Conservation (phyloP, 345 rosid genomes). For the Syzygium jambos region DNA sequence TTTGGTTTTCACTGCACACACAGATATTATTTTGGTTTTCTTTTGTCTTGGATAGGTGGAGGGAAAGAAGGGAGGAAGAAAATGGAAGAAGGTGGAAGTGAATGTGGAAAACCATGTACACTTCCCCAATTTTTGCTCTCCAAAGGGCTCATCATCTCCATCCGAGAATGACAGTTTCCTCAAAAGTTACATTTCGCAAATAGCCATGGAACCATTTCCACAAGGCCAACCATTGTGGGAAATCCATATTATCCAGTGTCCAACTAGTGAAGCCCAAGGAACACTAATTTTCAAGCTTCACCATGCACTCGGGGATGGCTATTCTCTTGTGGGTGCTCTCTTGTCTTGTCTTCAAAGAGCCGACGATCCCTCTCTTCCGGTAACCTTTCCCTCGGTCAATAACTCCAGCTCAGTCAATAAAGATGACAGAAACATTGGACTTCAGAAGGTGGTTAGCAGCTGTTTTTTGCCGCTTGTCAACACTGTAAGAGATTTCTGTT, state of each 20-base stretch:
- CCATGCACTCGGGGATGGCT: constrained; percentile 52
- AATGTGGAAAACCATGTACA: constrained; percentile 16
- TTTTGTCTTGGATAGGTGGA: constrained; percentile 7
- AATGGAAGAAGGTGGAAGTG: constrained; percentile 30
- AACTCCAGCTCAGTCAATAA: neutral
- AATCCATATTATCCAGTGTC: constrained; percentile 34
- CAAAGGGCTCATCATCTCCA: constrained; percentile 3
- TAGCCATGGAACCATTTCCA: constrained; percentile 18
- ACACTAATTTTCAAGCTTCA: constrained; percentile 34
- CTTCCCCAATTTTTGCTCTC: constrained; percentile 14
- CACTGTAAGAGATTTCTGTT: constrained; percentile 26
- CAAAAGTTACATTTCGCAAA: constrained; percentile 16
- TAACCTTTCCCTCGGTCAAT: neutral
- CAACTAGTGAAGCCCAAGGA: constrained; percentile 27
- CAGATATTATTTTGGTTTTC: neutral
- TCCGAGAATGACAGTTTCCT: constrained; percentile 21
- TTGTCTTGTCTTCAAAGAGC: constrained; percentile 46
- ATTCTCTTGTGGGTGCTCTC: constrained; percentile 41
- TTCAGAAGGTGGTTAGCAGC: neutral
- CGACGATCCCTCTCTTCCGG: constrained; percentile 21
- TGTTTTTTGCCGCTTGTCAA: constrained; percentile 4
- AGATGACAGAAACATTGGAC: neutral
- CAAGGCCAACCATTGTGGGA: constrained; percentile 39
- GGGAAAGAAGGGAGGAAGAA: constrained; percentile 13
- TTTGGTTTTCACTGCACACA: neutral